These are phyloP conservation scores for Wickerhamomyces rabaulensis DNA, from an alignment of 805 yeast species.

Conservation along the genomic window DNA sequence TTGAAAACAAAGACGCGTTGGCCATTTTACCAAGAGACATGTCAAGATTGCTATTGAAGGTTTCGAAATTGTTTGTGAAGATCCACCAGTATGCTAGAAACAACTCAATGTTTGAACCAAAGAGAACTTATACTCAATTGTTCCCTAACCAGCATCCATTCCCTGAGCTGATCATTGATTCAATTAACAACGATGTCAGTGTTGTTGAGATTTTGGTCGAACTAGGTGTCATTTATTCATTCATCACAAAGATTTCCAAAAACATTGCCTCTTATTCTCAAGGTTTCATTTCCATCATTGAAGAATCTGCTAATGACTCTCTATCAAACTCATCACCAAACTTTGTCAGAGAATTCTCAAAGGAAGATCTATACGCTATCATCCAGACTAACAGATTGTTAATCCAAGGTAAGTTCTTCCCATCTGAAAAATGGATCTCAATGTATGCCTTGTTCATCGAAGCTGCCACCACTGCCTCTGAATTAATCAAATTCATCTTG, in stretches of 20 bases:
- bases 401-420: conserved; percentile 54
- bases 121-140: conserved; percentile 58
- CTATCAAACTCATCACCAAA: conserved; percentile 36
- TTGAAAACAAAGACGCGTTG: conserved; percentile 28
- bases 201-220: conserved; percentile 73
- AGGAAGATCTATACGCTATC: conserved; percentile 36
- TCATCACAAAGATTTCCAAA: conserved; percentile 46
- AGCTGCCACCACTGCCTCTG: conserved; percentile 48
- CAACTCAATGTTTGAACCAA: conserved; percentile 41
- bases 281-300: conserved; percentile 39
- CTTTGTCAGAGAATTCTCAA: conserved; percentile 35
- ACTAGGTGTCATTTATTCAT: conserved; percentile 54
- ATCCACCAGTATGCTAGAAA: conserved; percentile 44
- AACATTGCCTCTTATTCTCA: conserved; percentile 32
- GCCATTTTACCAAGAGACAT: conserved; percentile 39
- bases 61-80: conserved; percentile 46
- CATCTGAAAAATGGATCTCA: conserved; percentile 70
- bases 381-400: conserved; percentile 47
- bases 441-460: conserved; percentile 53
- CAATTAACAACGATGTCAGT: conserved; percentile 62
- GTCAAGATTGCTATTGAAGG: conserved; percentile 48
- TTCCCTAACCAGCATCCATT: conserved; percentile 71
- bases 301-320: conserved; percentile 29
- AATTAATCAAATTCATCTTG: conserved; percentile 46
- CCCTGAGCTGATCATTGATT: conserved; percentile 60